Evolutionary conservation across 768 basidiomycete species (phyloP).

Genomic region (Dentipellis sp.): DNA sequence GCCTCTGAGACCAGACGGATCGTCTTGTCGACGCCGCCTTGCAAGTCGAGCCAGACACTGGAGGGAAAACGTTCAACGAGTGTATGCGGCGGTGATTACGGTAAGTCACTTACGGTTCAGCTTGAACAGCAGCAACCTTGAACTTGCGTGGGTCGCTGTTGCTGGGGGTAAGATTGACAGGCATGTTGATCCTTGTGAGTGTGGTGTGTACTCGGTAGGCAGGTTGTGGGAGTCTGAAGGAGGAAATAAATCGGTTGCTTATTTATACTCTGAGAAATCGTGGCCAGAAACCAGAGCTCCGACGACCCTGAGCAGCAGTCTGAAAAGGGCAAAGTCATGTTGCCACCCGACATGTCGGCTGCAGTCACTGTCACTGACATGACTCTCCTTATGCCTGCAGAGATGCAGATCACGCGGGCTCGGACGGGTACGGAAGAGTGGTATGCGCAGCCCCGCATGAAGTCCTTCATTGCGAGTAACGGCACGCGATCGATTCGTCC

Average conservation of each 20-base stretch:
- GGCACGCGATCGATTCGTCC: no score
- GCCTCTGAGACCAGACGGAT: not conserved
- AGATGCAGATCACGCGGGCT: no score
- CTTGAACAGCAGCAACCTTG: not conserved
- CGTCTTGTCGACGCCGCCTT: not conserved
- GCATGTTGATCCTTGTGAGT: not conserved
- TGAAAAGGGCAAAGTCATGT: no score
- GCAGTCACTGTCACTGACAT: no score
- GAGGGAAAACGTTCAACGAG: not conserved
- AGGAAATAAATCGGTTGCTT: not conserved
- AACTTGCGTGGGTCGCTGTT: not conserved
- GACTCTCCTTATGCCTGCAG: no score
- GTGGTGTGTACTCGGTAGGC: not conserved
- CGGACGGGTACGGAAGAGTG: no score
- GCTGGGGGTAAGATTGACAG: not conserved
- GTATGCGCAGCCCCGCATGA: no score
- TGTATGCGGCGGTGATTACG: not conserved
- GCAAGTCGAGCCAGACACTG: not conserved
- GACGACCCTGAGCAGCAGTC: not conserved
- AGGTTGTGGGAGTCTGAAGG: not conserved
- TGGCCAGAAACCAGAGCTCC: not conserved
- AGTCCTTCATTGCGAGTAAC: no score
- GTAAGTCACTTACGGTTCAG: not conserved
- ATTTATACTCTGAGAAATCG: not conserved
- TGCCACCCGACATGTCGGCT: no score